Base-by-base conservation (phyloP, 129 eudicot species). In the Ambrosia artemisiifolia region DNA sequence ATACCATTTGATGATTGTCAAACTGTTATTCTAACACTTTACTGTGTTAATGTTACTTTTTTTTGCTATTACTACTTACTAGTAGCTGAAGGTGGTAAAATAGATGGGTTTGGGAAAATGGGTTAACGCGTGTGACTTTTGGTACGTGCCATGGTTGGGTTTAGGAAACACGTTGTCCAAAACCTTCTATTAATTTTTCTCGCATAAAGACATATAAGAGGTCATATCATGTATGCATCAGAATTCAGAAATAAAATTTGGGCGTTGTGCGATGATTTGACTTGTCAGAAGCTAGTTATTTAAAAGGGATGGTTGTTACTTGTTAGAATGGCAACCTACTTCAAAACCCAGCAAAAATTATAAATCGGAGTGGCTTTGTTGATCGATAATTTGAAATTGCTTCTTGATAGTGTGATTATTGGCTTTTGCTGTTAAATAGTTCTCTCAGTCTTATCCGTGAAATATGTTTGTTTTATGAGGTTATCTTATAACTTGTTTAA, bases 251-350 rank as follows among this genome's bases (percentile, higher is more conserved):
- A 24, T 67, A 67, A 12, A 20, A 18, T 47, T 3, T 46, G 59
- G 42, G 42, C 14, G 20, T n/a, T 17, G 32, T 28, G 33, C 4
- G 40, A 32, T 19, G 24, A 48, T 49, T 47, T 33, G 40, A 55
- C 20, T 17, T 5, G 3, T 33, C 34, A n/a, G 61, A n/a, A 9
- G 18, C 50, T 19, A 12, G 28, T 30, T 44, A 48, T 51, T 12
- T 28, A n/a, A 42, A 55, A 71, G 55, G 17, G 28, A 18, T 50
- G 51, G 54, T 63, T 33, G 64, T 74, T 63, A 65, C 43, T 63
- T 33, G 64, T 74, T 63, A 65, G 63, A 65, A 42, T 16, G 66
- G 56, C 57, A 65, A 75, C 24, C 73, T 55, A 24, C 56, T 51
- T 65, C 12, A 63, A 12, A 34, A 33, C 24, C 66, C 9, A 34